A percentile compares a stretch with the other conserved stretches of the same genome.
phyloP scores from a whole-genome alignment of 805 yeast genomes.

The Blastobotrys peoriensis region DNA sequence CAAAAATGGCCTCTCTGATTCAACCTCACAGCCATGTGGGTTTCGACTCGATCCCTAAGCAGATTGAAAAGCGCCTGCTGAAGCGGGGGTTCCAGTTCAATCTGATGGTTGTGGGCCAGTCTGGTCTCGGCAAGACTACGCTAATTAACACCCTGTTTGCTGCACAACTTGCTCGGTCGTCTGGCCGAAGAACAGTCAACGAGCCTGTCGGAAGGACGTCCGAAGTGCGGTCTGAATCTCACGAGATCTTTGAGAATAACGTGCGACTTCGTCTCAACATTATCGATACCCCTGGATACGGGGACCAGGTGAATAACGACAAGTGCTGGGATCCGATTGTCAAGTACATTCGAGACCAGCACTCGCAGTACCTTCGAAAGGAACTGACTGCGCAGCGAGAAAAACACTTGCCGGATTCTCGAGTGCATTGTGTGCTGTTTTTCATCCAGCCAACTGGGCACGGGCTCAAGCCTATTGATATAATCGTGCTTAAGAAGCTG shows the following conservation, averaged over 20 bases:
- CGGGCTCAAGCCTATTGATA: conserved; percentile 79
- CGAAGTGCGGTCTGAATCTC: conserved; percentile 51
- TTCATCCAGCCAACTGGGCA: conserved; percentile 85
- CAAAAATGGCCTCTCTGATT: neutral
- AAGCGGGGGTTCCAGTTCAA: conserved; percentile 93
- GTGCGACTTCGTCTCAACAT: conserved; percentile 81
- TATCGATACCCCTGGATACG: conserved; percentile 97
- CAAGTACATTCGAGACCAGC: conserved; percentile 92
- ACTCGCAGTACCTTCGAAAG: conserved; percentile 81
- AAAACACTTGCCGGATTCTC: conserved; percentile 69
- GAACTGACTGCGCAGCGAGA: conserved; percentile 95
- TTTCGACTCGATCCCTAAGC: conserved; percentile 91
- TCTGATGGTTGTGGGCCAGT: conserved; percentile 83
- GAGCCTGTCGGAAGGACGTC: conserved; percentile 83
- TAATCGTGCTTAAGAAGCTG: conserved; percentile 73
- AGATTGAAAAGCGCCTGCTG: conserved; percentile 85
- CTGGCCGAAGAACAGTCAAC: conserved; percentile 60
- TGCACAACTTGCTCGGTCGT: conserved; percentile 65
- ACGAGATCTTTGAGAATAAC: conserved; percentile 69
- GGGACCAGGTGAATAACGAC: conserved; percentile 92
- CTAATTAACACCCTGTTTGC: conserved; percentile 86
- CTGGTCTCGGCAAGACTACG: conserved; percentile 94
- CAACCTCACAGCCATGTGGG: conserved; percentile 65
- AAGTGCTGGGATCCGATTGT: conserved; percentile 96
- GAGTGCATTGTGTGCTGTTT: conserved; percentile 90